Conservation (phyloP, 2,329 filamentous ascomycete genomes). For the Phoma sp. region DNA sequence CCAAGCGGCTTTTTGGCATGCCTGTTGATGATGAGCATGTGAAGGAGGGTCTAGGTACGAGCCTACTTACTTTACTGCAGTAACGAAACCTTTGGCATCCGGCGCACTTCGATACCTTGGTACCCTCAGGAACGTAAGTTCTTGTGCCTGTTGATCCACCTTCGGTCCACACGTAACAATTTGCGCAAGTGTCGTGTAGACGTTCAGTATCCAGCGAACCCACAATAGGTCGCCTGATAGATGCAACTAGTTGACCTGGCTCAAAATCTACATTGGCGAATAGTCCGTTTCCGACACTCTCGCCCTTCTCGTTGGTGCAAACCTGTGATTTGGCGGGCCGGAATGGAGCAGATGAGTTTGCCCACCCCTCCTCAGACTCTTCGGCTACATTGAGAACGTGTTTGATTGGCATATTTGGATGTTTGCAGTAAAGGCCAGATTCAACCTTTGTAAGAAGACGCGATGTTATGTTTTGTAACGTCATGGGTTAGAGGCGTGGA, state of each 20-base stretch:
- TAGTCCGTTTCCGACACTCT: constrained; percentile 57
- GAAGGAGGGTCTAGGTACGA: no score
- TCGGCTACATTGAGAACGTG: constrained; percentile 16
- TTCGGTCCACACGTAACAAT: constrained; percentile 58
- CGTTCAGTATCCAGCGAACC: constrained; percentile 60
- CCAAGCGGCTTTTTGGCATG: constrained; percentile 66
- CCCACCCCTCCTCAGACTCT: constrained; percentile 12
- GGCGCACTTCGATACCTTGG: constrained; percentile 59
- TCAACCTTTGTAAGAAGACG: not conserved
- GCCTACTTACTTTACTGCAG: constrained; percentile 60
- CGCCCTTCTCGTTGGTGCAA: constrained; percentile 27
- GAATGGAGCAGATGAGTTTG: constrained; percentile 20
- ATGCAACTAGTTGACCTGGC: constrained; percentile 57
- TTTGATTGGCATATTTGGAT: constrained; percentile 8
- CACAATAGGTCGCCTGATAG: constrained; percentile 59
- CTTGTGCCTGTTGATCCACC: constrained; percentile 39
- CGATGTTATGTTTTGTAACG: constrained; percentile 10
- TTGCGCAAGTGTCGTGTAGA: constrained; percentile 62
- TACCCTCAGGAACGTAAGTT: constrained; percentile 40
- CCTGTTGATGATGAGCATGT: constrained; percentile 44
- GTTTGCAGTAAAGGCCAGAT: constrained; percentile 1
- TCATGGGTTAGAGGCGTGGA: constrained; percentile 13
- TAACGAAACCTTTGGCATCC: constrained; percentile 65
- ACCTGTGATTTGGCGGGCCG: constrained; percentile 31
- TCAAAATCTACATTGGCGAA: constrained; percentile 59